Conservation (phyloP, 352 stramenopile species). For the Globisporangium sylvaticum region DNA sequence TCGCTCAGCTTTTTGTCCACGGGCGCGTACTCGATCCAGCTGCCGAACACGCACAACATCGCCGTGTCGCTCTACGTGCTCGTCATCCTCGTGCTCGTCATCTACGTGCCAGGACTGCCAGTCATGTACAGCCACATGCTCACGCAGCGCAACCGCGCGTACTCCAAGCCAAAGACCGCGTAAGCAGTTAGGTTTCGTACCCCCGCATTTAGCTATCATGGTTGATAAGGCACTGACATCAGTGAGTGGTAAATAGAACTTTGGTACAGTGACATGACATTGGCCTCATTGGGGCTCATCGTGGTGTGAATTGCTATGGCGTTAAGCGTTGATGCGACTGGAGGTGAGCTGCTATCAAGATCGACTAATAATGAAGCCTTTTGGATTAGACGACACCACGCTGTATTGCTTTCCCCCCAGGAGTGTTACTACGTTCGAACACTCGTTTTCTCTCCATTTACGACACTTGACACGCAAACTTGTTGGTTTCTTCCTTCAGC, state of each 20-base stretch:
- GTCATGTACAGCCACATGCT: constrained; percentile 89
- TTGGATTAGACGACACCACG: background rate
- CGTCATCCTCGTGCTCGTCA: constrained; percentile 60
- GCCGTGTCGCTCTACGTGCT: constrained; percentile 69
- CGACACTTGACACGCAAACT: background rate
- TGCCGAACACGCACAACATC: constrained; percentile 78
- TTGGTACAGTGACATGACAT: background rate
- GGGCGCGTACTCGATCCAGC: constrained; percentile 64
- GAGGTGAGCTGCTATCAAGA: background rate
- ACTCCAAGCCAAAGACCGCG: constrained; percentile 71
- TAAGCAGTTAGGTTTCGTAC: constrained; percentile 25
- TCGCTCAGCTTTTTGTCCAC: constrained; percentile 50
- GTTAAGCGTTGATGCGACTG: background rate
- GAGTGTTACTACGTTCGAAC: background rate
- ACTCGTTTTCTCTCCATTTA: background rate
- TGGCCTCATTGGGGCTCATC: no score
- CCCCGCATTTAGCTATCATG: background rate
- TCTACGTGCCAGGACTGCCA: constrained; percentile 73
- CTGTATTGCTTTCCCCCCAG: background rate
- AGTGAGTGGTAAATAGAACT: background rate
- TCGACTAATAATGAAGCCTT: background rate
- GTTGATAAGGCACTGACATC: background rate
- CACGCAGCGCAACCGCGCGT: constrained; percentile 77
- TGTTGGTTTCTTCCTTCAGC: background rate
- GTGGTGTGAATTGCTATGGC: background rate